Evolutionary conservation across 805 yeast species (phyloP), one percentile per base, ranked within the genome.

Genomic region (Suhomyces prunicola): DNA sequence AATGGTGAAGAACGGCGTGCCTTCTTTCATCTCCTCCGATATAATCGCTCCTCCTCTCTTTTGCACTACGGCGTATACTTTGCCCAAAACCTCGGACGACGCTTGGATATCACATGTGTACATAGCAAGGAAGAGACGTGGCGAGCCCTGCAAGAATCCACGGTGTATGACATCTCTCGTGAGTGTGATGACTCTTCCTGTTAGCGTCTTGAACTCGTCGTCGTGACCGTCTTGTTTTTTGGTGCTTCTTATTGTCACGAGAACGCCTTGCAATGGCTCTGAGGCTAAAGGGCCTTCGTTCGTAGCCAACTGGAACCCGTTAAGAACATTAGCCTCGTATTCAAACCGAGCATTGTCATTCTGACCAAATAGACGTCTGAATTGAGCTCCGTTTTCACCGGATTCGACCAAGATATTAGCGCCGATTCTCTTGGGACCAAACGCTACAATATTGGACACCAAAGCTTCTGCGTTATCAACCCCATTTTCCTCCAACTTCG

Each of bases 1-100:
- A 52, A 94, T 83, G 27, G 88, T 88, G 77, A 94, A 94, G 62
- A 93, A 91, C 19, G 98, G 97, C 0, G 99, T 94, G 8, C 99
- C 99, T 67, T 94, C 99, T 64, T 94, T 92, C 90, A 94, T 85
- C 66, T 94, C 99, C 69, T 94, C 99, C 4, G 91, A 82, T 2
- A 87, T 80, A 52, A 94, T 88, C 49, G 81, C 73, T 27, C 99
- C 99, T 40, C 88, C 86, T 62, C 97, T 80, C 62, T 84, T 84
- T 58, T 96, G 97, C 23, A 94, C 90, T 17, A 93, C 98, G 0
- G 91, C 94, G 65, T 94, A 94, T 0, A 94, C 98, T 66, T 89
- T 90, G 44, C 99, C 99, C 50, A 94, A 75, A 0, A 90, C 97
- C 57, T 94, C 99, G 0, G 97, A 84, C 2, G 96, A 82, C 0